phyloP scores from a whole-genome alignment of 257 asterid species.

The Lycium ferocissimum region DNA sequence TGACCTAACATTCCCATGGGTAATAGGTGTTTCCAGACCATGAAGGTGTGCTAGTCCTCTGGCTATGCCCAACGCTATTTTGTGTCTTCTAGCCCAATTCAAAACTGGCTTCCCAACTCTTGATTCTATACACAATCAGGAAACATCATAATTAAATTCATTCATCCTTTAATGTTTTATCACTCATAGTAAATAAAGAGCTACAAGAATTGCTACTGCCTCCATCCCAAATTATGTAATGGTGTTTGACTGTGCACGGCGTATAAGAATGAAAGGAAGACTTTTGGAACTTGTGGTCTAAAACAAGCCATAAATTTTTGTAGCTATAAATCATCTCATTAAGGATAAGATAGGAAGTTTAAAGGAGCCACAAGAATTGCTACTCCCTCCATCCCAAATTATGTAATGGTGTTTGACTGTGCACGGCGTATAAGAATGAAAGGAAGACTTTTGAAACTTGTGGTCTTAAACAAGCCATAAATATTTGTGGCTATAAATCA shows the following conservation, averaged over 20 bases:
- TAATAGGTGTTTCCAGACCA: constrained; percentile 78
- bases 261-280: no score
- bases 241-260: no score
- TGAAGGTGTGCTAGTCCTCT: constrained; percentile 94
- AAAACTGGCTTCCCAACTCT: constrained; percentile 85
- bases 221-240: no score
- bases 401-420: no score
- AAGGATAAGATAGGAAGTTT: no score
- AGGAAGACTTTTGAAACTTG: no score
- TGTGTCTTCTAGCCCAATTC: constrained; percentile 95
- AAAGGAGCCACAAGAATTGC: background rate
- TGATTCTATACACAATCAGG: constrained; percentile 60
- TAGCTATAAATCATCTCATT: no score
- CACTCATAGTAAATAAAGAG: constrained; percentile 1
- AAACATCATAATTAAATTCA: constrained; percentile 18
- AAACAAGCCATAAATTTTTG: no score
- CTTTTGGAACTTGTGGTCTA: no score
- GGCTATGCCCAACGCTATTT: constrained; percentile 86
- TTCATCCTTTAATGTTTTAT: constrained; percentile 1
- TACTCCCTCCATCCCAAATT: background rate
- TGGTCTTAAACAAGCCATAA: no score
- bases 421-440: no score
- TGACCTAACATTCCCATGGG: constrained; percentile 89
- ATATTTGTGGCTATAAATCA: no score
- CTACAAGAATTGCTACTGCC: background rate